Conservation (phyloP, 257 asterid species). For the Anisodus tanguticus region DNA sequence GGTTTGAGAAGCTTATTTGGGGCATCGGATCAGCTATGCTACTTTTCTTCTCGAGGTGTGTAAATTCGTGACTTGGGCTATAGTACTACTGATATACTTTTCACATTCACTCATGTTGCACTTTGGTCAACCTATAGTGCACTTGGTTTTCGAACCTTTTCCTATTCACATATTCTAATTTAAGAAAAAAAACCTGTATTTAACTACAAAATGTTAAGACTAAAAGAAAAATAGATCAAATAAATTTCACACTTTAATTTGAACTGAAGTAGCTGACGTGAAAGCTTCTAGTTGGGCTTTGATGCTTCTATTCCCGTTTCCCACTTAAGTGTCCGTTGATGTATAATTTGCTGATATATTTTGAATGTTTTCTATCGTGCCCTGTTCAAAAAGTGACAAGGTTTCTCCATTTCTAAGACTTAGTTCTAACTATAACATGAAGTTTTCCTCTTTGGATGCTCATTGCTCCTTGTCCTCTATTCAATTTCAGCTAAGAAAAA, state of each 20-base stretch:
- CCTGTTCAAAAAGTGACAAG: not conserved
- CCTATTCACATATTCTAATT: not conserved
- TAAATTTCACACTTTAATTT: not conserved
- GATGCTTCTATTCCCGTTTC: not conserved
- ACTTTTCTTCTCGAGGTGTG: slow-evolving; percentile 68
- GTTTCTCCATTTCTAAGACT: not conserved
- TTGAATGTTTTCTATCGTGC: not conserved
- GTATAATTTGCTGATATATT: not conserved
- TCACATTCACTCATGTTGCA: not conserved
- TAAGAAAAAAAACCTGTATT: not conserved
- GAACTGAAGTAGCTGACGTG: not conserved
- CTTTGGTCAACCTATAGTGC: not conserved
- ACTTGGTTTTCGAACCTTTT: not conserved
- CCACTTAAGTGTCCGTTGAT: not conserved
- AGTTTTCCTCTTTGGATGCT: not conserved
- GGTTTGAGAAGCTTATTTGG: slow-evolving; percentile 50
- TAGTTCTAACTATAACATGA: not conserved
- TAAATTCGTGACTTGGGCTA: slow-evolving; percentile 15
- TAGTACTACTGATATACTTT: slow-evolving; percentile 5
- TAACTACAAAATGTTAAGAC: not conserved
- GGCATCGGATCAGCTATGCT: slow-evolving; percentile 47
- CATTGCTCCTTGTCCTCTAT: slow-evolving; percentile 9
- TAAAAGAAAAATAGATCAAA: not conserved
- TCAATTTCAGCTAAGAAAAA: slow-evolving; percentile 63
- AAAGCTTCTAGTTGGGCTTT: slow-evolving; percentile 8